A percentile compares a stretch with the other conserved stretches of the same genome.
Evolutionary conservation across 768 basidiomycete genomes (phyloP).

Genomic region (Serpula lacrymans): DNA sequence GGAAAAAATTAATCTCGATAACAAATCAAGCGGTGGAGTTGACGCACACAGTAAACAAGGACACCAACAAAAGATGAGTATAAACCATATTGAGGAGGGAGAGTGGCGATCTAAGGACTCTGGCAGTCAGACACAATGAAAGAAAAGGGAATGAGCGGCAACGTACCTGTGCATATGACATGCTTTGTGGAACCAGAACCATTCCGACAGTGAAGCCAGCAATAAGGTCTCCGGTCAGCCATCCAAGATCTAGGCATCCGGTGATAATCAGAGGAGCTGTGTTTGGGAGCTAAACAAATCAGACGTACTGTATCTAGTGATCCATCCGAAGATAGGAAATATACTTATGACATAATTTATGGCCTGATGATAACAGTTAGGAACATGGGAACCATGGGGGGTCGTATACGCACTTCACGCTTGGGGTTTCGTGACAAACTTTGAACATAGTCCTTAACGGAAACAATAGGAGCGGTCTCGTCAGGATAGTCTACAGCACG

Average conservation of each 20-base stretch:
- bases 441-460: slow-evolving; percentile 52
- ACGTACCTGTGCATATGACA: slow-evolving; percentile 79
- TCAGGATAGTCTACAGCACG: slow-evolving; percentile 60
- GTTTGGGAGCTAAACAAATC: background rate
- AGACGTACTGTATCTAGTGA: slow-evolving; percentile 76
- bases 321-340: slow-evolving; percentile 87
- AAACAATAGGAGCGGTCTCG: slow-evolving; percentile 53
- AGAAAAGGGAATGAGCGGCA: background rate
- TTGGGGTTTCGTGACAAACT: slow-evolving; percentile 42
- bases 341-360: slow-evolving; percentile 63
- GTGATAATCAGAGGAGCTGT: slow-evolving; percentile 1
- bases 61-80: slow-evolving; percentile 93
- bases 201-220: slow-evolving; percentile 93
- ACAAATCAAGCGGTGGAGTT: no score
- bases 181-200: slow-evolving; percentile 91
- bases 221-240: slow-evolving; percentile 84
- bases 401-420: slow-evolving; percentile 39
- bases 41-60: slow-evolving; percentile 73
- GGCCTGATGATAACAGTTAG: slow-evolving; percentile 36
- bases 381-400: slow-evolving; percentile 5
- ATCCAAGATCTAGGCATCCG: slow-evolving; percentile 57
- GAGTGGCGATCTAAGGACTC: slow-evolving; percentile 65
- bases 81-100: slow-evolving; percentile 85
- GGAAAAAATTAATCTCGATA: background rate
- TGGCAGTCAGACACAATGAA: background rate